Evolutionary conservation across 2,329 filamentous ascomycete species (phyloP), one percentile per base, ranked within the genome.

Genomic region (Cladophialophora exuberans): DNA sequence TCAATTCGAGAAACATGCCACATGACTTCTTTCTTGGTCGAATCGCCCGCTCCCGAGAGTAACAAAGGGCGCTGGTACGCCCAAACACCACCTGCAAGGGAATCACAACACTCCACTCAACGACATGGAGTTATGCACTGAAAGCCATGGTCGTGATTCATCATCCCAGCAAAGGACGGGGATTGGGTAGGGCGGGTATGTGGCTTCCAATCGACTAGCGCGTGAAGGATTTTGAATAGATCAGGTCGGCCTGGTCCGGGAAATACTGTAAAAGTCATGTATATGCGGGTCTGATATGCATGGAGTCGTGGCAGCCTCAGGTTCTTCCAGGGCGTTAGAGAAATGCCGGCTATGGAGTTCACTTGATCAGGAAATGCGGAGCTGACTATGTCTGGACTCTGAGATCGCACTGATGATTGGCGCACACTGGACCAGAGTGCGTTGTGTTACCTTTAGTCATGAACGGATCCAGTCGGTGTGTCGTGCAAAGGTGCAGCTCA

Each of bases 401-500:
- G 7, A 49, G 18, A 20, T 33, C 18, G 46, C 46, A 18, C 17
- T 20, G 46, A 20, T 38, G 46, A 49, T 49, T 49, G 46, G 33
- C 36, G 46, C n/a, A 36, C 28, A 28, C 17, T 11, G 31, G 25
- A 38, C 23, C 35, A n/a, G 15, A 26, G 22, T 45, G n/a, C n/a
- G 23, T 28, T 17, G 20, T 28, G 45, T 15, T 15, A 38, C 15
- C n/a, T 49, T 39, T 49, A 41, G 46, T 23, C 33, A 35, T 49
- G 25, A 22, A 31, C 22, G 23, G 25, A 38, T n/a, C 25, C 17
- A 30, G n/a, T 30, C 15, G 20, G 39, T 30, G 22, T 6, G 28
- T 10, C 18, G 46, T 51, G 17, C 17, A 13, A 17, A 43, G 25
- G 44, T 38, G 38, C 38, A 47, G 30, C 18, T 69, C 63, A 79